phyloP scores from a whole-genome alignment of 805 yeast genomes.

The Starmerella riodocensis region DNA sequence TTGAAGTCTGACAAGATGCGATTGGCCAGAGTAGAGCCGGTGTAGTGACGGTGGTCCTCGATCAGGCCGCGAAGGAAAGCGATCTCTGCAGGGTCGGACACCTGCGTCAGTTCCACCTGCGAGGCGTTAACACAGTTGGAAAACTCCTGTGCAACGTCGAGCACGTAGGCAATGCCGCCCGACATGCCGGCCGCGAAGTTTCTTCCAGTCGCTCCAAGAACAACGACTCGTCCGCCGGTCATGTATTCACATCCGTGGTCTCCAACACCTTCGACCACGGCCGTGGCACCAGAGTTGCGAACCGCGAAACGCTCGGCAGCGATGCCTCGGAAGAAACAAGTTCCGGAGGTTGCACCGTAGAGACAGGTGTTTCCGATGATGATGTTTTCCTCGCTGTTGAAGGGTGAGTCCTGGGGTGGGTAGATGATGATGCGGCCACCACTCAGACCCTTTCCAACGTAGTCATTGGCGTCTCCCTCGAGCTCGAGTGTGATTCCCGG shows the following conservation, averaged over 20 bases:
- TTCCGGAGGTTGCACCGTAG: slow-evolving; percentile 94
- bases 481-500: slow-evolving; percentile 89
- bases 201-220: slow-evolving; percentile 81
- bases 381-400: slow-evolving; percentile 92
- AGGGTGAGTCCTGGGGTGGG: slow-evolving; percentile 73
- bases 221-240: slow-evolving; percentile 98
- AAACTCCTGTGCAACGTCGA: slow-evolving; percentile 91
- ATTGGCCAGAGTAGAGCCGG: slow-evolving; percentile 81
- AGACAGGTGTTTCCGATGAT: slow-evolving; percentile 94
- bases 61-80: slow-evolving; percentile 85
- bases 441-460: slow-evolving; percentile 92
- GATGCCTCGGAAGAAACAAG: slow-evolving; percentile 87
- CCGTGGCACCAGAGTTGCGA: slow-evolving; percentile 95
- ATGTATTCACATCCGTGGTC: slow-evolving; percentile 98
- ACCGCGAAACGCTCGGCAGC: slow-evolving; percentile 98
- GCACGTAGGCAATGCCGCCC: slow-evolving; percentile 96
- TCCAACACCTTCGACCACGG: slow-evolving; percentile 94
- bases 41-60: slow-evolving; percentile 91
- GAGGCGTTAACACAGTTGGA: slow-evolving; percentile 63
- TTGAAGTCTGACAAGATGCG: slow-evolving; percentile 75
- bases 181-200: slow-evolving; percentile 97
- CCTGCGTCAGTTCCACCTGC: slow-evolving; percentile 63
- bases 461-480: slow-evolving; percentile 96
- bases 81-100: slow-evolving; percentile 80
- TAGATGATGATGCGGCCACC: slow-evolving; percentile 89